Evolutionary conservation across 768 basidiomycete genomes (phyloP), one percentile per base, ranked within the genome.

Genomic region (Solioccasus polychromus): DNA sequence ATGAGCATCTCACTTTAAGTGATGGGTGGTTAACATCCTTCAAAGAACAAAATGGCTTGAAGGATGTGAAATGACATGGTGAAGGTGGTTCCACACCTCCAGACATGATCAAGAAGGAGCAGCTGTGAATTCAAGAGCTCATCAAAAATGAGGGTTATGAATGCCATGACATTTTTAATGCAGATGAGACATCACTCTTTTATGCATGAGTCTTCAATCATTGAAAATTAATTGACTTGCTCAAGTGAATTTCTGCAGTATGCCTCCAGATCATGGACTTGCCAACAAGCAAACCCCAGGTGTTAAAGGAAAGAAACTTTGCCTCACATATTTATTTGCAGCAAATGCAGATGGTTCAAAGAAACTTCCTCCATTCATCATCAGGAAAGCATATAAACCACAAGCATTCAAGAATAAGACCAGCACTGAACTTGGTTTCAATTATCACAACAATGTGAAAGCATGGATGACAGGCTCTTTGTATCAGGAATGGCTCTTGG

Each of bases 141-240:
- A 64, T 70, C 8, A 39, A 52, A 30, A 50, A 63, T 11, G n/a
- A 42, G 45, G 55, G 57, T 0, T 71, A 68, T 45, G 17, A 45
- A 29, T 39, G 49, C 5, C 36, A 45, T 15, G 65, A 73, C 45
- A 18, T 68, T 15, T 73, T 65, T 31, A 73, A 72, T 47, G 58
- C 63, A 48, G 69, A 73, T 48, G 63, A 71, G 41, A 65, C 64
- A 0, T 57, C 64, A 0, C 48, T 70, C 2, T 71, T 70, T 45
- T 70, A 62, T 61, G 66, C 32, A 55, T 70, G 42, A 3, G 58
- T 49, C 45, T n/a, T 28, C 31, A 30, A 11, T 14, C 5, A 43
- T 19, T 20, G 23, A 26, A 42, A 35, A 19, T 8, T 15, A 20
- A 30, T 35, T 20, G 38, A n/a, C n/a, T n/a, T 20, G 36, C 17